A percentile compares a stretch with the other conserved stretches of the same genome.
These are phyloP conservation scores for Pouteria campechiana DNA, from an alignment of 179 eudicot genomes.

Conservation along the genomic window DNA sequence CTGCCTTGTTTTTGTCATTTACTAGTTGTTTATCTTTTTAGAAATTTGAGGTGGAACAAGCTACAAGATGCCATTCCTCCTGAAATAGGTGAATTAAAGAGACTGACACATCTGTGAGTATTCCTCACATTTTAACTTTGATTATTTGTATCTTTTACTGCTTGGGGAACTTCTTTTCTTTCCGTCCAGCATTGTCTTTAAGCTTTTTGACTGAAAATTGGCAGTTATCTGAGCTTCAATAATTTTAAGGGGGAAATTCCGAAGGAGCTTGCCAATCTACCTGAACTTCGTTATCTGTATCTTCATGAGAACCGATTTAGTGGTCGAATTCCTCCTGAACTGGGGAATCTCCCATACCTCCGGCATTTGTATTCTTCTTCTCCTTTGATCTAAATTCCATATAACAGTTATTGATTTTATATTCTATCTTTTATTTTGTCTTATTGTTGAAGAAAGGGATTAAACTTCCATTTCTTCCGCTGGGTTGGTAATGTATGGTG, in stretches of 20 bases:
- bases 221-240: constrained; percentile 90
- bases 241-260: constrained; percentile 96
- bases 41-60: constrained; percentile 98
- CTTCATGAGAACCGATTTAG: constrained; percentile 84
- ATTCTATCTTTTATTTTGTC: background rate
- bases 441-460: too few species aligned
- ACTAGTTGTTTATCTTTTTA: constrained; percentile 15
- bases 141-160: background rate
- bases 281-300: constrained; percentile 71
- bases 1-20: constrained; percentile 1
- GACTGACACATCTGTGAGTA: constrained; percentile 90
- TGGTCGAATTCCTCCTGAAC: constrained; percentile 90
- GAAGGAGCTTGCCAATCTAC: constrained; percentile 93
- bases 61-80: constrained; percentile 91
- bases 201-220: constrained; percentile 1
- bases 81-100: constrained; percentile 96
- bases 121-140: constrained; percentile 2
- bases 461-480: too few species aligned
- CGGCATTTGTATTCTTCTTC: constrained; percentile 58
- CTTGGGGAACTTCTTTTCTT: background rate
- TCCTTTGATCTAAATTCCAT: background rate
- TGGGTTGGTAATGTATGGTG: background rate
- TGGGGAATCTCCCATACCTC: constrained; percentile 72
- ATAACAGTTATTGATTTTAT: background rate
- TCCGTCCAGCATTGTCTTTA: background rate